These are phyloP conservation scores for Lomentospora prolificans DNA, from an alignment of 2,329 filamentous ascomycete species.

Conservation along the genomic window DNA sequence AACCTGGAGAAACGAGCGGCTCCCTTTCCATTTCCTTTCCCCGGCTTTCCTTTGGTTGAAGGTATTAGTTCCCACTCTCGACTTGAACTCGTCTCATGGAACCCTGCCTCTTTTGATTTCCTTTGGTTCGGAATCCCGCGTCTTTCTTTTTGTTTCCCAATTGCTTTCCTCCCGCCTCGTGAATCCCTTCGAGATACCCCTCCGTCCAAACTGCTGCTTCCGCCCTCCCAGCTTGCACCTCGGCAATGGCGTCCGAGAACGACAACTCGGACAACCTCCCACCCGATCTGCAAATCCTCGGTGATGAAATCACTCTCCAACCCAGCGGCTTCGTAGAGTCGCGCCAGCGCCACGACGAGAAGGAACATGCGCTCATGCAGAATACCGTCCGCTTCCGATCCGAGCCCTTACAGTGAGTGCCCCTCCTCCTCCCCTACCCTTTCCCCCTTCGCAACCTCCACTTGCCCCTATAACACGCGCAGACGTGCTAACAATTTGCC, in stretches of 20 bases:
- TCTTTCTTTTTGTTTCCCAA: background rate
- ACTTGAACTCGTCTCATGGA: too few species aligned
- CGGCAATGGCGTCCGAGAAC: slow-evolving; percentile 5
- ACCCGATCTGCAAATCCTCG: slow-evolving; percentile 69
- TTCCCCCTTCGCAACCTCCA: background rate
- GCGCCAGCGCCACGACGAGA: slow-evolving; percentile 32
- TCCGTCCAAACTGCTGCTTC: background rate
- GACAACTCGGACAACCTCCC: slow-evolving; percentile 37
- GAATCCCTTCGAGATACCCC: background rate
- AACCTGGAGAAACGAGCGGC: background rate
- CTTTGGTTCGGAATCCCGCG: too few species aligned
- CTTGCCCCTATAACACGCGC: too few species aligned
- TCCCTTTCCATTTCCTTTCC: background rate
- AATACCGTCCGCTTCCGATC: slow-evolving; percentile 80
- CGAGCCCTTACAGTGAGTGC: slow-evolving; percentile 50
- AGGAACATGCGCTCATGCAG: slow-evolving; percentile 64
- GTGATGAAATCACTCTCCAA: slow-evolving; percentile 64
- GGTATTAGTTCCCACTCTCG: too few species aligned
- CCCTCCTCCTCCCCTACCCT: slow-evolving; percentile 2
- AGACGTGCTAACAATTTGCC: background rate
- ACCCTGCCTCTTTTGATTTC: too few species aligned
- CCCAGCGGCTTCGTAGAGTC: slow-evolving; percentile 57
- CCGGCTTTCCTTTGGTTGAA: background rate
- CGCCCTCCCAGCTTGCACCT: background rate
- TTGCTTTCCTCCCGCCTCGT: background rate